Conservation (phyloP, 805 yeast species). For the Sugiyamaella chiloensis region DNA sequence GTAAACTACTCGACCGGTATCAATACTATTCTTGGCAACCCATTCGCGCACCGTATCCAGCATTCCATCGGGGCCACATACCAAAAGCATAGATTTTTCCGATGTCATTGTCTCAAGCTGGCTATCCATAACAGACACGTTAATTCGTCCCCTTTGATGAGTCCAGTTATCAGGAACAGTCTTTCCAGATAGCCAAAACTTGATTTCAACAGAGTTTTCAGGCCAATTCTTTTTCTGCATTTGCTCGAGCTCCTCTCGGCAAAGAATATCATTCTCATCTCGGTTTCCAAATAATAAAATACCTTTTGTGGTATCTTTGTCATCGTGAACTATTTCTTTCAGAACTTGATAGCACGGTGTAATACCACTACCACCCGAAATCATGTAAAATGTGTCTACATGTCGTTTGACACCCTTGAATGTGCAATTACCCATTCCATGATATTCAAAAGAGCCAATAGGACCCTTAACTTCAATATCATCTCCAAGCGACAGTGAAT, state of each 20-base stretch:
- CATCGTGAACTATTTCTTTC: constrained; percentile 44
- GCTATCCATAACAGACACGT: constrained; percentile 14
- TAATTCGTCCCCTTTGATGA: constrained; percentile 21
- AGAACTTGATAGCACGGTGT: constrained; percentile 55
- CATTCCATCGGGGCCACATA: constrained; percentile 8
- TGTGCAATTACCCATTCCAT: constrained; percentile 14
- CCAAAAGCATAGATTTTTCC: background rate
- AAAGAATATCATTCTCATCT: constrained; percentile 43
- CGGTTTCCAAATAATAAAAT: constrained; percentile 45
- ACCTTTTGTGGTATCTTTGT: constrained; percentile 45
- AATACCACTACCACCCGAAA: constrained; percentile 57
- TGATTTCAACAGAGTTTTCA: constrained; percentile 39
- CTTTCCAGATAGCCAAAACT: constrained; percentile 34
- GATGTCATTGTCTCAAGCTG: background rate
- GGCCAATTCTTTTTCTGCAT: constrained; percentile 36
- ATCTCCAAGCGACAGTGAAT: constrained; percentile 25
- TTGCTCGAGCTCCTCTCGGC: constrained; percentile 45
- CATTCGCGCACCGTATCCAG: constrained; percentile 1
- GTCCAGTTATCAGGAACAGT: constrained; percentile 5
- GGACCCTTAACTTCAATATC: constrained; percentile 34
- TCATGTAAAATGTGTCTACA: constrained; percentile 42
- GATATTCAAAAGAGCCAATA: constrained; percentile 33
- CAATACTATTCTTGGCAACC: background rate
- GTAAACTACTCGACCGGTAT: constrained; percentile 1
- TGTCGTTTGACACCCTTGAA: constrained; percentile 8